phyloP scores from a whole-genome alignment of 257 asterid genomes.

The Plectranthus barbatus region DNA sequence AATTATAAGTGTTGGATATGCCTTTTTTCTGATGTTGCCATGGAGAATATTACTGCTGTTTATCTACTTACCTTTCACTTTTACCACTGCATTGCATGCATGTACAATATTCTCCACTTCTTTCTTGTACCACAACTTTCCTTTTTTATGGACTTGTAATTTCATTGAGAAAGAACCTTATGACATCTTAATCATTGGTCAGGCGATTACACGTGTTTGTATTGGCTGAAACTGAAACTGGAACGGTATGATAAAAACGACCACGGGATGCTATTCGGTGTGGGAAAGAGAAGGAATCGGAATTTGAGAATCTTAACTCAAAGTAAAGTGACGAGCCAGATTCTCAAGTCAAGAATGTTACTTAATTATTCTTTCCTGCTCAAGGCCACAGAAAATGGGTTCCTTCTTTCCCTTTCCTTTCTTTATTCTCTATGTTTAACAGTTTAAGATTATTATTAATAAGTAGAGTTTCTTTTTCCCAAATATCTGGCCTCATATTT shows the following conservation, averaged over 20 bases:
- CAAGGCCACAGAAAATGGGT: slow-evolving; percentile 68
- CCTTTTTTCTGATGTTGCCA: slow-evolving; percentile 35
- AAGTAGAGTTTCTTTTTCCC: slow-evolving; percentile 11
- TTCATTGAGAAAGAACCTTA: slow-evolving; percentile 16
- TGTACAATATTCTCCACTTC: slow-evolving; percentile 23
- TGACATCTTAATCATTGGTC: slow-evolving; percentile 27
- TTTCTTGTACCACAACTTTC: slow-evolving; percentile 28
- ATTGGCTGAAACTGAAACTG: slow-evolving; percentile 10
- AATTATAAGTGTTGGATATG: slow-evolving; percentile 16
- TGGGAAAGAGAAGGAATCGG: slow-evolving; percentile 37
- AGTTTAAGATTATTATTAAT: slow-evolving; percentile 22
- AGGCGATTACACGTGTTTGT: slow-evolving; percentile 17
- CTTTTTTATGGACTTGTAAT: slow-evolving; percentile 10
- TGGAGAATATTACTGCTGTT: slow-evolving; percentile 26
- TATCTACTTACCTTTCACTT: slow-evolving; percentile 11
- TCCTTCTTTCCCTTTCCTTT: slow-evolving; percentile 25
- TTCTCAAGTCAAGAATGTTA: slow-evolving; percentile 71
- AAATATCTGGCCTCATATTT: background rate
- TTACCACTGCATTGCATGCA: slow-evolving; percentile 7
- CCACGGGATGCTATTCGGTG: slow-evolving; percentile 46
- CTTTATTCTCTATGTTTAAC: slow-evolving; percentile 32
- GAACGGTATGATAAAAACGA: slow-evolving; percentile 23
- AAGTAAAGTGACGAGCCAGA: slow-evolving; percentile 41
- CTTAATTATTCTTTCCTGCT: slow-evolving; percentile 38
- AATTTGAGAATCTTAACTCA: slow-evolving; percentile 59